Base-by-base conservation (phyloP, 768 basidiomycete genomes). In the Cystofilobasidium capitatum region DNA sequence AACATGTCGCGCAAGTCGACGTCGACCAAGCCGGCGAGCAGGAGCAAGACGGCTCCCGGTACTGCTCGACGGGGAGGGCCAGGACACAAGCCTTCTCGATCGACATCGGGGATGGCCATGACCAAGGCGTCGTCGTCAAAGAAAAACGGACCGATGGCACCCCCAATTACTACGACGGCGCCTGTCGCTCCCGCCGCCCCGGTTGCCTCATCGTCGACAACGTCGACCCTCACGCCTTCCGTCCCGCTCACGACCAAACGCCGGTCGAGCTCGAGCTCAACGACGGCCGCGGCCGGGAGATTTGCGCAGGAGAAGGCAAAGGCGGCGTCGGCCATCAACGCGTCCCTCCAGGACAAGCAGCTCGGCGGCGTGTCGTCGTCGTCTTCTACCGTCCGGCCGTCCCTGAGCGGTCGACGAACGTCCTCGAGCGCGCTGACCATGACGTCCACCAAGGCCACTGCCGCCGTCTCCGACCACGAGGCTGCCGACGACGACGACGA, bases 221-320 rank as follows among this genome's bases (percentile, higher is more conserved):
- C 22, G 17, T 6, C 40, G 7, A n/a, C n/a, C n/a, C n/a, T n/a
- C n/a, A n/a, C n/a, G n/a, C n/a, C n/a, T n/a, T n/a, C n/a, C n/a
- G n/a, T n/a, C n/a, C n/a, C n/a, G n/a, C n/a, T n/a, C n/a, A n/a
- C n/a, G n/a, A n/a, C n/a, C n/a, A n/a, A n/a, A n/a, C 59, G 26
- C 8, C 37, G 26, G 4, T 10, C 59, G 20, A 40, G 39, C 13
- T 24, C 37, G 3, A 39, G 26, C 39, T 26, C 39, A 2, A n/a
- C n/a, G n/a, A n/a, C n/a, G n/a, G 24, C 9, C n/a, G 12, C 5
- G 14, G 57, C 39, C 31, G 57, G 64, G 7, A 10, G 51, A 6
- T 65, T 65, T 37, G 24, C 55, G 1, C 55, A 58, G 55, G 64
- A 65, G 26, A 44, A 65, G 47, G 64, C 64, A 4, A 40, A 40